Conservation (phyloP, 148 eudicot genomes). For the Rhododendron ovatum region DNA sequence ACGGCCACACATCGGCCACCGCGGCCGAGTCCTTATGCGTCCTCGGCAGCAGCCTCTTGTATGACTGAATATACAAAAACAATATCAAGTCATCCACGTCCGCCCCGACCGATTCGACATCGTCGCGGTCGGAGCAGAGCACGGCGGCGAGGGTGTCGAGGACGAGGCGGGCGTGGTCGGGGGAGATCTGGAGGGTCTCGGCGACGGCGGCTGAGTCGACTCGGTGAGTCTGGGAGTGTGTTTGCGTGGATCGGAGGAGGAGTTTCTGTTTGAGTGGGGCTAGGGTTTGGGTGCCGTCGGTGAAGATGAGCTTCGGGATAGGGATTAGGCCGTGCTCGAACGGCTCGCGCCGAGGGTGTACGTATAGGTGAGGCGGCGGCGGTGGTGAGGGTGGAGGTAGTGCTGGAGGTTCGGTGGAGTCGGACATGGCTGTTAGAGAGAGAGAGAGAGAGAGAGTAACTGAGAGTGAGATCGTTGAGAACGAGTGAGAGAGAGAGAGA, state of each 20-base stretch:
- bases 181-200: slow-evolving; percentile 53
- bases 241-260: slow-evolving; percentile 20
- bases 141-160: slow-evolving; percentile 62
- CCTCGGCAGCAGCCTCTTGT: slow-evolving; percentile 80
- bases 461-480: not conserved
- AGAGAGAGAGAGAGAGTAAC: not conserved
- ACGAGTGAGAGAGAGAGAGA: not conserved
- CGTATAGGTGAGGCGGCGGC: not conserved
- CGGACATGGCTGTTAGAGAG: slow-evolving; percentile 10
- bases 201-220: slow-evolving; percentile 42
- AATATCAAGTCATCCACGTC: slow-evolving; percentile 71
- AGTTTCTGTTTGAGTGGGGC: slow-evolving; percentile 51
- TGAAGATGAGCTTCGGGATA: slow-evolving; percentile 81
- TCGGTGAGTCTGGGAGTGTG: slow-evolving; percentile 30
- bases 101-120: slow-evolving; percentile 38
- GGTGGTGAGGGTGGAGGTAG: slow-evolving; percentile 15
- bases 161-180: slow-evolving; percentile 59
- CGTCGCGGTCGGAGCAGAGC: slow-evolving; percentile 53
- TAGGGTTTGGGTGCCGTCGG: slow-evolving; percentile 64
- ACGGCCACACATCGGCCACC: slow-evolving; percentile 95
- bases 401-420: slow-evolving; percentile 12
- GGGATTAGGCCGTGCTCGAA: slow-evolving; percentile 96
- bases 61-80: slow-evolving; percentile 74
- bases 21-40: slow-evolving; percentile 86
- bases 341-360: slow-evolving; percentile 74